phyloP scores from a whole-genome alignment of 176 grass and related monocot species.

The Panicum miliaceum region DNA sequence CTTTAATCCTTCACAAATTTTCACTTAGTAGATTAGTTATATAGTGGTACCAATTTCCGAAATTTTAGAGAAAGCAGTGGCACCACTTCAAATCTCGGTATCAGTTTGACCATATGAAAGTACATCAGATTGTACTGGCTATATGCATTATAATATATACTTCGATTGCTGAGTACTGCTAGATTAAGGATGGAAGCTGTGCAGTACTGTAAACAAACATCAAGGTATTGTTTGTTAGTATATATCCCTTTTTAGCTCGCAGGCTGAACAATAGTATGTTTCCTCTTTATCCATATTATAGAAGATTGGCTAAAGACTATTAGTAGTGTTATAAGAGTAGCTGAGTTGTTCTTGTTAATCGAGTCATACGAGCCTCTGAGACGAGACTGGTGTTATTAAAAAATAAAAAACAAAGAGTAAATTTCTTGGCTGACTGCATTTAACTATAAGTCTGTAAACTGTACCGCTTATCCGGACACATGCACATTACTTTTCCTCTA shows the following conservation, averaged over 20 bases:
- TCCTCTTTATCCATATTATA: not conserved
- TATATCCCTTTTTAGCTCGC: not conserved
- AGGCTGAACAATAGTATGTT: not conserved
- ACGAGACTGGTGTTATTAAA: not conserved
- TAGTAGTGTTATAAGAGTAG: not conserved
- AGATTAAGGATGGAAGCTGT: not conserved
- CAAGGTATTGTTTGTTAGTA: not conserved
- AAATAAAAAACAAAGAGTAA: not conserved
- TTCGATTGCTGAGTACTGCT: not conserved
- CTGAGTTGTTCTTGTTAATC: not conserved
- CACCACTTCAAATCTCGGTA: not conserved
- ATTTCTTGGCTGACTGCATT: not conserved
- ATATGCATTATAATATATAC: not conserved
- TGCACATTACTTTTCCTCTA: not conserved
- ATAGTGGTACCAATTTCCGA: not conserved
- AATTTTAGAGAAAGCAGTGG: not conserved
- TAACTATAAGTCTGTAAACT: not conserved
- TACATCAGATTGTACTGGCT: slow-evolving; percentile 3
- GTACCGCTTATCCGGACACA: not conserved
- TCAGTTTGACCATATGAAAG: slow-evolving; percentile 1
- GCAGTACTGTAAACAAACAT: not conserved
- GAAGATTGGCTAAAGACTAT: not conserved
- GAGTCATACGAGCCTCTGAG: not conserved
- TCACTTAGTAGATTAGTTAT: not conserved
- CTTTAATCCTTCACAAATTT: not conserved